phyloP scores from a whole-genome alignment of 75 land plant genomes.

The Cunninghamia lanceolata region DNA sequence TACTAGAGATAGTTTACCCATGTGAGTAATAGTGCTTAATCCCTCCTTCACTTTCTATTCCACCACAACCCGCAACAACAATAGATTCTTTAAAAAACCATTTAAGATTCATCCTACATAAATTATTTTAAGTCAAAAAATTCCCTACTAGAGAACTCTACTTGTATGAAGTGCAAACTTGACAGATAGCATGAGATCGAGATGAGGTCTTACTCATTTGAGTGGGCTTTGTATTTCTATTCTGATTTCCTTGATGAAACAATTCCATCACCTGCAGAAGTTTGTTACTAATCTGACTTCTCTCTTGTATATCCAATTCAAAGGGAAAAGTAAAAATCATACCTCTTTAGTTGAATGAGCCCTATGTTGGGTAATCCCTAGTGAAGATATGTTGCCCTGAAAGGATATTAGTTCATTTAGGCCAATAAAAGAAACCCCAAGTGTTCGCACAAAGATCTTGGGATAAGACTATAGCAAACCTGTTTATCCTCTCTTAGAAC shows the following conservation, averaged over 20 bases:
- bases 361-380: slow-evolving; percentile 15
- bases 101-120: background rate
- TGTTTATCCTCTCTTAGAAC: slow-evolving; percentile 22
- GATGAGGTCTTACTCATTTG: no score
- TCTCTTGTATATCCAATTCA: no score
- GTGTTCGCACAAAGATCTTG: background rate
- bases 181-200: slow-evolving; percentile 28
- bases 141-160: no score
- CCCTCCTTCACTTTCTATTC: no score
- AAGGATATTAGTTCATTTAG: background rate
- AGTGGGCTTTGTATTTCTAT: no score
- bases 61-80: slow-evolving; percentile 12
- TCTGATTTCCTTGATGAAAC: no score
- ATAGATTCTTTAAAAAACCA: background rate
- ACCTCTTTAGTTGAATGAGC: slow-evolving; percentile 25
- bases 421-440: no score
- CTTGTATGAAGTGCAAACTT: slow-evolving; percentile 15
- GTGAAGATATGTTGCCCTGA: slow-evolving; percentile 20
- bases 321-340: background rate
- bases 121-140: background rate
- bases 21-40: no score
- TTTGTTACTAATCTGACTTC: background rate
- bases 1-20: no score
- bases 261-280: slow-evolving; percentile 20
- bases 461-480: slow-evolving; percentile 6